Evolutionary conservation across 164 flowering plant genomes (phyloP).

Genomic region (Berberis thunbergii): DNA sequence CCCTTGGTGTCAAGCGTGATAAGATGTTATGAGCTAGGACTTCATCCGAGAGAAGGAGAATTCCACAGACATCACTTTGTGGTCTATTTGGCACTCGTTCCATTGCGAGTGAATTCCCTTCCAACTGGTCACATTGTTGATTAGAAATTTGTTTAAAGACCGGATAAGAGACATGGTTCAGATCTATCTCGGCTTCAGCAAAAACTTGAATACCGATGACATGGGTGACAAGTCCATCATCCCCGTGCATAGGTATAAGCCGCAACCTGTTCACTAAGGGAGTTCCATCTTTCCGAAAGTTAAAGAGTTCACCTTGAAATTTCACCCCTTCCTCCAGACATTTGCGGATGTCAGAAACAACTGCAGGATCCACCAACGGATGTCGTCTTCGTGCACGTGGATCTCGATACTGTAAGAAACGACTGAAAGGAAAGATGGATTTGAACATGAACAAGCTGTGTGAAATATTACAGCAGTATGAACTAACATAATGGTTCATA

Average conservation of each 20-base stretch:
- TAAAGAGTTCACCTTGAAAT: slow-evolving; percentile 77
- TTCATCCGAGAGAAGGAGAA: slow-evolving; percentile 73
- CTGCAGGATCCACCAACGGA: slow-evolving; percentile 68
- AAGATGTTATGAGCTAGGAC: slow-evolving; percentile 64
- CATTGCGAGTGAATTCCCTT: slow-evolving; percentile 42
- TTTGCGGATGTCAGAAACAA: slow-evolving; percentile 70
- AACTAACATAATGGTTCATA: too few relatives aligned
- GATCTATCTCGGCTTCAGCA: slow-evolving; percentile 64
- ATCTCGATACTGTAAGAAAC: slow-evolving; percentile 85
- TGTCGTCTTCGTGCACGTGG: slow-evolving; percentile 94
- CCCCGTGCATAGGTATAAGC: slow-evolving; percentile 72
- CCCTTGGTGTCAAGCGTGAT: slow-evolving; percentile 70
- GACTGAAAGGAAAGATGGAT: slow-evolving; percentile 35
- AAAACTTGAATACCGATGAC: slow-evolving; percentile 84
- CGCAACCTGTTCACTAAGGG: slow-evolving; percentile 78
- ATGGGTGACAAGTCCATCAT: slow-evolving; percentile 71
- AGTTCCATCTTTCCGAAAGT: slow-evolving; percentile 86
- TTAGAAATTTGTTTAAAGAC: slow-evolving; percentile 39
- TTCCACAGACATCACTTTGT: slow-evolving; percentile 37
- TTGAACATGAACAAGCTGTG: too few relatives aligned
- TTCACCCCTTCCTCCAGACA: slow-evolving; percentile 78
- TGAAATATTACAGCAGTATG: too few relatives aligned
- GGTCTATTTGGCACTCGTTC: too few relatives aligned
- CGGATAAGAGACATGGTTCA: slow-evolving; percentile 52
- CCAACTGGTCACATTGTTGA: slow-evolving; percentile 24